phyloP scores from a whole-genome alignment of 192 early-diverging fungal species.

The Backusella tuberculispora region DNA sequence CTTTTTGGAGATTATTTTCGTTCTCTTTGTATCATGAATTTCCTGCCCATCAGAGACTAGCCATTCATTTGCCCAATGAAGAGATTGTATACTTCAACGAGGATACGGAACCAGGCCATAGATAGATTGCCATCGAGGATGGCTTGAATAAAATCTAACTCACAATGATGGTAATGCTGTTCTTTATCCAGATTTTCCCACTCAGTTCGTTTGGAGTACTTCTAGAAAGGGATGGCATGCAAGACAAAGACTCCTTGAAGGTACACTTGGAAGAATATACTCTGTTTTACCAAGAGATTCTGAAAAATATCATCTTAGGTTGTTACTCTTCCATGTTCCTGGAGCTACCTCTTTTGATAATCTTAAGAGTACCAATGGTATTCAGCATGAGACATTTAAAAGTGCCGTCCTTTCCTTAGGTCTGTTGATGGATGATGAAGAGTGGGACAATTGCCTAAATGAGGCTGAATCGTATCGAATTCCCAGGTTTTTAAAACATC shows the following conservation, averaged over 20 bases:
- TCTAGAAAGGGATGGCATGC: neutral
- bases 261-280: neutral
- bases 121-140: too few relatives aligned
- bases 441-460: neutral
- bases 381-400: too few relatives aligned
- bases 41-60: conserved; percentile 29
- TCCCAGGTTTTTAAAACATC: neutral
- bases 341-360: neutral
- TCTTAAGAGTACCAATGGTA: too few relatives aligned
- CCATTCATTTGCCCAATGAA: conserved; percentile 25
- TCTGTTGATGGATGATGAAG: neutral
- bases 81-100: conserved; percentile 7
- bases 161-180: too few relatives aligned
- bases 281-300: neutral
- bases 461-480: neutral
- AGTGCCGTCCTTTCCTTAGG: neutral
- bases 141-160: too few relatives aligned
- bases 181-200: neutral
- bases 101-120: too few relatives aligned
- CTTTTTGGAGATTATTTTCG: conserved; percentile 36
- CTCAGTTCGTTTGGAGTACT: neutral
- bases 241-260: neutral
- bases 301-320: neutral
- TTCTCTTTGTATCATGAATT: conserved; percentile 35
- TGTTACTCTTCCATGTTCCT: neutral